Percentiles rank a stretch among this genome's conserved stretches.
Evolutionary conservation across 2,329 filamentous ascomycete species (phyloP).

Genomic region (Alternaria infectoria): DNA sequence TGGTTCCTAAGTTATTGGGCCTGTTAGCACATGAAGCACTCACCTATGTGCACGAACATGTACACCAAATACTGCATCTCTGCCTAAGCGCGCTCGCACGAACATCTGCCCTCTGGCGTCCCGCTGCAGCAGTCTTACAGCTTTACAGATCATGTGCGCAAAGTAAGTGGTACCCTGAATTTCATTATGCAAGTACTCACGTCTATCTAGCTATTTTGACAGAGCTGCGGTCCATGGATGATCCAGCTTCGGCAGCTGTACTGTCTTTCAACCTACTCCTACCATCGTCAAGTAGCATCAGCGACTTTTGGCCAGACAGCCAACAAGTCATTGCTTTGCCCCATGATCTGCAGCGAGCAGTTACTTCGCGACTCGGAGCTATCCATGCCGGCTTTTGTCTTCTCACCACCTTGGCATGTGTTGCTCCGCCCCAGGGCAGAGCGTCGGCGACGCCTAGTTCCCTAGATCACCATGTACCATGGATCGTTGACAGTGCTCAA

Average conservation of each 20-base stretch:
- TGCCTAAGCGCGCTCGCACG: slow-evolving; percentile 47
- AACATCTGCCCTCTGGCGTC: slow-evolving; percentile 44
- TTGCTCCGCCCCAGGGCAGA: background rate
- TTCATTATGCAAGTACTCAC: slow-evolving; percentile 1
- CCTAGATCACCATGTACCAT: slow-evolving; percentile 28
- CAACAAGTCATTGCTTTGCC: slow-evolving; percentile 51
- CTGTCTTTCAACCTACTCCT: slow-evolving; percentile 38
- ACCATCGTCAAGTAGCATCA: slow-evolving; percentile 50
- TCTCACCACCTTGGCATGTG: slow-evolving; percentile 25
- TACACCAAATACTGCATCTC: slow-evolving; percentile 44
- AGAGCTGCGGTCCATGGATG: slow-evolving; percentile 48
- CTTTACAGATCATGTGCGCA: slow-evolving; percentile 51
- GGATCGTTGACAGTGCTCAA: slow-evolving; percentile 33
- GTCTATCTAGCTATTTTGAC: slow-evolving; percentile 52
- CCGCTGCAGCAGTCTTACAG: slow-evolving; percentile 41
- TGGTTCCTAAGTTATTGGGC: slow-evolving; percentile 60
- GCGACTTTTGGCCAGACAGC: slow-evolving; percentile 47
- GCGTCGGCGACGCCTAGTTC: background rate
- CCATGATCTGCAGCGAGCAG: slow-evolving; percentile 45
- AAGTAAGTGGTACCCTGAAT: slow-evolving; percentile 36
- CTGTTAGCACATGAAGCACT: slow-evolving; percentile 53
- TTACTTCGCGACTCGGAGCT: slow-evolving; percentile 32
- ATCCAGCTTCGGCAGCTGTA: slow-evolving; percentile 10
- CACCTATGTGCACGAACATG: slow-evolving; percentile 48
- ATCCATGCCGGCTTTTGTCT: slow-evolving; percentile 37